phyloP scores from a whole-genome alignment of 805 yeast species.

The Saccharomycopsis capsularis region DNA sequence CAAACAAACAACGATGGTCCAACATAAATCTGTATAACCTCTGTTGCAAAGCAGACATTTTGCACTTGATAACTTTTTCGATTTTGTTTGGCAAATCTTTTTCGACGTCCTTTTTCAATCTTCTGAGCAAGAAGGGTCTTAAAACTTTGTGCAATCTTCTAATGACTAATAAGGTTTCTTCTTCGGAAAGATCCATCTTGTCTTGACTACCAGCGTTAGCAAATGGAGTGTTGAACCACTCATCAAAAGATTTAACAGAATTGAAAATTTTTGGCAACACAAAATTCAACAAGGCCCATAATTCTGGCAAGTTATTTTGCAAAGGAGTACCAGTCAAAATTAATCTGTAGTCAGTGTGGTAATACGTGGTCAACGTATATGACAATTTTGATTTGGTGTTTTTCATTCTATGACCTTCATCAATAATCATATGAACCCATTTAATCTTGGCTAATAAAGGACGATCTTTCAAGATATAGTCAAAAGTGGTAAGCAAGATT shows the following conservation, averaged over 20 bases:
- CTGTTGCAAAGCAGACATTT: constrained; percentile 64
- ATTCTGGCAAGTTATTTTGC: constrained; percentile 77
- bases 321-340: constrained; percentile 86
- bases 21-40: constrained; percentile 72
- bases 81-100: constrained; percentile 80
- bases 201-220: constrained; percentile 81
- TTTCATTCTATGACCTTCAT: constrained; percentile 88
- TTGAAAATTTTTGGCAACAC: constrained; percentile 80
- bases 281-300: constrained; percentile 79
- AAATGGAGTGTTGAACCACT: constrained; percentile 86
- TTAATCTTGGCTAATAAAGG: constrained; percentile 59
- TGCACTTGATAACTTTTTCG: constrained; percentile 76
- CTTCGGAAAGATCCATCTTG: constrained; percentile 74
- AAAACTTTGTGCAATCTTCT: constrained; percentile 81
- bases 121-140: constrained; percentile 76
- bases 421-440: constrained; percentile 85
- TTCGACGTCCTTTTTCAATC: constrained; percentile 82
- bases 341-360: constrained; percentile 68
- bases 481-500: constrained; percentile 73
- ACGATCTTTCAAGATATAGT: constrained; percentile 72
- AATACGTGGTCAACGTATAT: constrained; percentile 60
- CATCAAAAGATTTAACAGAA: constrained; percentile 80
- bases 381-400: constrained; percentile 71
- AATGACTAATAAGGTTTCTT: constrained; percentile 74
- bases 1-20: constrained; percentile 58